Base-by-base conservation (phyloP, 257 asterid species). In the Linderniella brevidens region DNA sequence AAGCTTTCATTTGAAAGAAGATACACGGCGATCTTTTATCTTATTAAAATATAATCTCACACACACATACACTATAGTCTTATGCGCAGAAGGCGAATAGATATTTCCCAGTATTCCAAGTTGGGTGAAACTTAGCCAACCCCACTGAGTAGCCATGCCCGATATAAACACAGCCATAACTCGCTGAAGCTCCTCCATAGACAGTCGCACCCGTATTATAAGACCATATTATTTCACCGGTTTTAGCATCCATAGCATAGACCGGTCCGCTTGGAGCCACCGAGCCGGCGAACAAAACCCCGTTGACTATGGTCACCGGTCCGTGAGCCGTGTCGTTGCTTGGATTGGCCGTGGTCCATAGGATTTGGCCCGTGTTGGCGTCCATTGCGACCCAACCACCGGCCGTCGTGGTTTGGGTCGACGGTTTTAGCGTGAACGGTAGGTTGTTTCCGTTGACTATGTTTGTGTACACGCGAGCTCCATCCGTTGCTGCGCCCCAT, bases 321-420 rank as follows among this genome's bases (percentile, higher is more conserved):
- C 90, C 93, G 4, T 58, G 75, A 15, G 86, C 65, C 0, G 68
- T 57, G 0, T 78, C 90, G 13, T 76, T 78, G 71, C 92, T 82
- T 0, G 96, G 96, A 13, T 81, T 55, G 1, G 92, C 92, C 0
- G 86, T 76, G 29, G 94, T 53, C 96, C 94, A 86, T 0, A 82
- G 66, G 44, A 79, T 72, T 38, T 47, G 45, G 1, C 92, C 90
- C 0, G 76, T 79, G 64, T 65, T 70, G 45, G 80, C 88, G 13
- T 86, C 80, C 70, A 76, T 32, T 1, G 86, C 94, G 48, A 86
- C 94, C 94, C 96, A 86, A 47, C 74, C 92, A 14, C 92, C 92
- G 0, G 74, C 69, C 0, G 69, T 67, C 14, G 92, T 82, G 39
- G 66, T 76, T 50, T 14, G 70, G 9, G 48, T 63, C 0, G 77